These are phyloP conservation scores for Zoysia japonica DNA, from an alignment of 176 grass and related monocot genomes.

Conservation along the genomic window DNA sequence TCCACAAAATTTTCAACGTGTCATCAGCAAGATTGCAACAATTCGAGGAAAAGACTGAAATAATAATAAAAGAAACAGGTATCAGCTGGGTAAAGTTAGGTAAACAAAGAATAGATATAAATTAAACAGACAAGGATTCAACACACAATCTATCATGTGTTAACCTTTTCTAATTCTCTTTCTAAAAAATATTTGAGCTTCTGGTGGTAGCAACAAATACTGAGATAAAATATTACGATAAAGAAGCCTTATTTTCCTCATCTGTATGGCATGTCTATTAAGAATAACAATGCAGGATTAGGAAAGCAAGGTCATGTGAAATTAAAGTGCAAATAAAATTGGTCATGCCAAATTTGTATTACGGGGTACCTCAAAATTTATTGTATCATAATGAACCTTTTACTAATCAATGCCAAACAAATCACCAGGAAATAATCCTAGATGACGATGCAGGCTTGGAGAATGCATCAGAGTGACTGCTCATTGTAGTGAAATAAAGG, in stretches of 20 bases:
- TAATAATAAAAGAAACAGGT: neutral
- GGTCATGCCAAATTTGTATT: neutral
- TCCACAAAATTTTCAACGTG: conserved; percentile 1
- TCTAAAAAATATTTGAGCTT: neutral
- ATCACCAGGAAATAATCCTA: neutral
- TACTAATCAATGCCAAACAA: neutral
- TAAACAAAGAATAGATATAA: neutral
- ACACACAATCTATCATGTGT: conserved; percentile 1
- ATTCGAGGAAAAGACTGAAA: neutral
- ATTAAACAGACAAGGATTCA: neutral
- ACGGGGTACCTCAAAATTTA: neutral
- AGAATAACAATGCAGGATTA: neutral
- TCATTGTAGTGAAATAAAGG: neutral
- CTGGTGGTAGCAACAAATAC: neutral
- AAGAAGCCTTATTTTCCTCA: neutral
- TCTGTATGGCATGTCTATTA: neutral
- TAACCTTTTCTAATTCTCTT: neutral
- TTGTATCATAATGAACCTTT: conserved; percentile 13
- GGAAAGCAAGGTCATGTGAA: neutral
- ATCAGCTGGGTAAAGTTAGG: neutral
- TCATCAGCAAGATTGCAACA: neutral
- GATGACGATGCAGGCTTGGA: neutral
- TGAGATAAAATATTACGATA: conserved; percentile 15
- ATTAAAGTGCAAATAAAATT: neutral
- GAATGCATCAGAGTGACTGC: neutral